Conservation (phyloP, 306 rosid genomes). For the Luffa acutangula region DNA sequence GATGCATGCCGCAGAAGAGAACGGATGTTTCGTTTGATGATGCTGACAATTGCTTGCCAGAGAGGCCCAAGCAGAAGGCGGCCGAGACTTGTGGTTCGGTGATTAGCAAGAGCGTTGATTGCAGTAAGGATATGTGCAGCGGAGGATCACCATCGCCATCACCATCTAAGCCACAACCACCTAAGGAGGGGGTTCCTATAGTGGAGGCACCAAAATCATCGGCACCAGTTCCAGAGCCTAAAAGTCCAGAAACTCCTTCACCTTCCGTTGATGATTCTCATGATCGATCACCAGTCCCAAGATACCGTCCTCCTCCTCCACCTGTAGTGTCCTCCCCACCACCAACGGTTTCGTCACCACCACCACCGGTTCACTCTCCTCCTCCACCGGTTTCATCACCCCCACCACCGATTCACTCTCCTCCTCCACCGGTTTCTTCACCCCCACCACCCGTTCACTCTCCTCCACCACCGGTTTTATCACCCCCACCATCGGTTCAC, state of each 20-base stretch:
- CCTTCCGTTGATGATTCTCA: neutral
- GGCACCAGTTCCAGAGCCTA: neutral
- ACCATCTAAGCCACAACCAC: neutral
- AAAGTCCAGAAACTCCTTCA: neutral
- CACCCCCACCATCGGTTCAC: too few relatives aligned
- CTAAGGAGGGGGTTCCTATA: neutral
- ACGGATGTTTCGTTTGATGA: conserved; percentile 27
- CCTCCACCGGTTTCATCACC: too few relatives aligned
- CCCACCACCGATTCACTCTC: too few relatives aligned
- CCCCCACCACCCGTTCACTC: too few relatives aligned
- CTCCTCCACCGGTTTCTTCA: too few relatives aligned
- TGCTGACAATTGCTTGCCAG: conserved; percentile 41
- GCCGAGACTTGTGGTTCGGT: conserved; percentile 23
- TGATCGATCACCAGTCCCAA: neutral
- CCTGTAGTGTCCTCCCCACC: too few relatives aligned
- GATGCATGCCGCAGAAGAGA: conserved; percentile 28
- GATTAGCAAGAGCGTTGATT: conserved; percentile 52
- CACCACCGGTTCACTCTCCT: too few relatives aligned
- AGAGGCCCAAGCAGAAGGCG: conserved; percentile 44
- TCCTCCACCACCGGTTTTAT: too few relatives aligned
- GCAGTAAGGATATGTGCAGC: conserved; percentile 45
- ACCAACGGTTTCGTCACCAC: too few relatives aligned
- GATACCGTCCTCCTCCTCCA: neutral
- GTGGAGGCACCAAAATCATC: neutral
- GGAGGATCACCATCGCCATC: conserved; percentile 8